phyloP scores from a whole-genome alignment of 2,329 filamentous ascomycete genomes.

The Phialophora expanda region DNA sequence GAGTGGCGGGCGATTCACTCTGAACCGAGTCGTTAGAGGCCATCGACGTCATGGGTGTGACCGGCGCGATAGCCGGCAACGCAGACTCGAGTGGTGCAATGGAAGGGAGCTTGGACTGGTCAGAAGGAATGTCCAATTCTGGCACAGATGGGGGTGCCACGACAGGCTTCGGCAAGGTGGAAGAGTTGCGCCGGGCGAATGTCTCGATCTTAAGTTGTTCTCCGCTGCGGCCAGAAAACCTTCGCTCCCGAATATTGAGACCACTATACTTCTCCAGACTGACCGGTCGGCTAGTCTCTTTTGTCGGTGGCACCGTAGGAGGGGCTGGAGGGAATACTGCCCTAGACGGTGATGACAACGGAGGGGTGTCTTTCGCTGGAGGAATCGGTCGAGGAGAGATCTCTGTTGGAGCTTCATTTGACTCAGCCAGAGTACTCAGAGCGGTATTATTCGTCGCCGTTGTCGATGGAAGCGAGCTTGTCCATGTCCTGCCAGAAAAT shows the following conservation, averaged over 20 bases:
- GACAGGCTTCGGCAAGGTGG: constrained; percentile 40
- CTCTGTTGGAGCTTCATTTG: constrained; percentile 41
- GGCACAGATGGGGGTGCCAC: constrained; percentile 41
- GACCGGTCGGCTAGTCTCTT: constrained; percentile 31
- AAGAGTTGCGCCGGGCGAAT: constrained; percentile 32
- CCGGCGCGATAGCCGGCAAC: constrained; percentile 27
- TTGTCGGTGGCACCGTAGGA: constrained; percentile 39
- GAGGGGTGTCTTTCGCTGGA: constrained; percentile 31
- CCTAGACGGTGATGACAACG: constrained; percentile 23
- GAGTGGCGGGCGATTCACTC: constrained; percentile 50
- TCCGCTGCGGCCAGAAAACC: constrained; percentile 78
- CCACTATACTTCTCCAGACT: constrained; percentile 30
- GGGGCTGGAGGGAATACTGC: constrained; percentile 27
- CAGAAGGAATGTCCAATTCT: constrained; percentile 39
- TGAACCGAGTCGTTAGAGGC: constrained; percentile 44
- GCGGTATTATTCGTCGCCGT: constrained; percentile 70
- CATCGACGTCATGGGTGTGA: constrained; percentile 34
- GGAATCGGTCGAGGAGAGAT: constrained; percentile 28
- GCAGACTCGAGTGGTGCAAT: constrained; percentile 21
- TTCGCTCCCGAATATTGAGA: constrained; percentile 66
- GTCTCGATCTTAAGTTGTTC: constrained; percentile 93
- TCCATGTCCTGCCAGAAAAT: constrained; percentile 74
- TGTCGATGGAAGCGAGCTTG: constrained; percentile 77
- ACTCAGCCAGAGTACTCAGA: constrained; percentile 75
- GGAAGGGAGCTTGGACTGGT: constrained; percentile 10